A percentile compares a stretch with the other conserved stretches of the same genome.
Conservation (phyloP, 345 rosid genomes). For the Dipteronia sinensis region DNA sequence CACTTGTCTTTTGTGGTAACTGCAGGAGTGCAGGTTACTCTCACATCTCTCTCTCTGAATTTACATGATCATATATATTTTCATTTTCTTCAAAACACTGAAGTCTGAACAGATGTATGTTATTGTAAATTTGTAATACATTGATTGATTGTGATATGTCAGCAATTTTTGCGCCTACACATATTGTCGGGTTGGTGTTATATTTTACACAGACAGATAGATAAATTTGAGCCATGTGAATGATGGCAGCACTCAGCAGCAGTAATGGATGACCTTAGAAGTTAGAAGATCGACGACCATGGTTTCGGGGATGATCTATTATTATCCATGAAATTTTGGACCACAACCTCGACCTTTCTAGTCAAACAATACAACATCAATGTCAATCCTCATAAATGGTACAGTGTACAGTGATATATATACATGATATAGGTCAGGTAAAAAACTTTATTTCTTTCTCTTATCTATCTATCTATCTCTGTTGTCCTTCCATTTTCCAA, state of each 20-base stretch:
- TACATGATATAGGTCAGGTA: no score
- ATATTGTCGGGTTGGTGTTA: background rate
- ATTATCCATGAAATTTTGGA: slow-evolving; percentile 10
- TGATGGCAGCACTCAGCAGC: background rate
- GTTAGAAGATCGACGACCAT: no score
- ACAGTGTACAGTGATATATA: no score
- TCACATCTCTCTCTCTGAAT: background rate
- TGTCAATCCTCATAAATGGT: background rate
- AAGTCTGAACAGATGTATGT: no score
- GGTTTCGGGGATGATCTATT: background rate
- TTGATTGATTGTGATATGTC: slow-evolving; percentile 10
- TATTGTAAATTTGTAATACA: no score
- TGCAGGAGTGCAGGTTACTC: background rate
- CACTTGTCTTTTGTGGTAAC: slow-evolving; percentile 10
- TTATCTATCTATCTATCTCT: no score
- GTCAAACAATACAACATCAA: slow-evolving; percentile 6
- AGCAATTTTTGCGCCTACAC: slow-evolving; percentile 2
- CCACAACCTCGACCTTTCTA: slow-evolving; percentile 4
- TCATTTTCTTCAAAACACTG: background rate
- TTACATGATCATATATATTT: background rate
- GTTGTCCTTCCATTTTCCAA: no score
- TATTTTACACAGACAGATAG: background rate
- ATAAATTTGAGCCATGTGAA: slow-evolving; percentile 17
- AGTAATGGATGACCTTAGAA: background rate
- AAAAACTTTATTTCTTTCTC: no score